phyloP scores from a whole-genome alignment of 2,329 filamentous ascomycete species.

The Monosporascus sp. region DNA sequence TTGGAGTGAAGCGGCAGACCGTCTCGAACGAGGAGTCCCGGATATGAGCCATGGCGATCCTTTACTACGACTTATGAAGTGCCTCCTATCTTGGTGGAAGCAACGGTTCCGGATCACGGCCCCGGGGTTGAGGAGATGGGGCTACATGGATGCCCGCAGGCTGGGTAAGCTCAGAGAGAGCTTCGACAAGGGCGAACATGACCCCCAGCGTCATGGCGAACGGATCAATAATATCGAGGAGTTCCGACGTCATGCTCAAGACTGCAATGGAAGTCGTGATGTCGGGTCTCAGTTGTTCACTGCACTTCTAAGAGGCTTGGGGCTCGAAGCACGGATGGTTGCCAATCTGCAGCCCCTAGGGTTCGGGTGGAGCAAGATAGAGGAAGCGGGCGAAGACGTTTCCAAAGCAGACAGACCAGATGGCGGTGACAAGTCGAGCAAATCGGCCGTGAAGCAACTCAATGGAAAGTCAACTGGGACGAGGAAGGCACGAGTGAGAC shows the following conservation, averaged over 20 bases:
- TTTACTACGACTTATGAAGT: conserved; percentile 67
- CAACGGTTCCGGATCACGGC: conserved; percentile 72
- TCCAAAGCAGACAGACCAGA: conserved; percentile 7
- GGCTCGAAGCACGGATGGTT: conserved; percentile 77
- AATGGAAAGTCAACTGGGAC: conserved; percentile 6
- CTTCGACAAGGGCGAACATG: conserved; percentile 57
- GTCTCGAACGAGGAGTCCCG: conserved; percentile 62
- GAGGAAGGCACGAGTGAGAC: conserved; percentile 12
- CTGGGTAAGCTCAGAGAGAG: conserved; percentile 70
- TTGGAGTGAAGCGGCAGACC: conserved; percentile 66
- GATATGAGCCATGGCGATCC: conserved; percentile 83
- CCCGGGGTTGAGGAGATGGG: conserved; percentile 80
- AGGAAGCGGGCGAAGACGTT: conserved; percentile 62
- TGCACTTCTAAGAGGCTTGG: conserved; percentile 72
- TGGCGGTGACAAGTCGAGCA: conserved; percentile 8
- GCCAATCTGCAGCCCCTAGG: conserved; percentile 80
- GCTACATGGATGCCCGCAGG: conserved; percentile 75
- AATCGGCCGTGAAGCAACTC: conserved; percentile 34
- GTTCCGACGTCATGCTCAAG: conserved; percentile 64
- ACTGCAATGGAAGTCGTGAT: conserved; percentile 77
- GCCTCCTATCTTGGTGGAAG: conserved; percentile 82
- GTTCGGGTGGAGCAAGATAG: conserved; percentile 83
- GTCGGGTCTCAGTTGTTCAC: conserved; percentile 87
- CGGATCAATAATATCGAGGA: conserved; percentile 59
- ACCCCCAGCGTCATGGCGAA: conserved; percentile 70